Evolutionary conservation across 805 yeast genomes (phyloP).

Genomic region (Wickerhamomyces xylosicus): DNA sequence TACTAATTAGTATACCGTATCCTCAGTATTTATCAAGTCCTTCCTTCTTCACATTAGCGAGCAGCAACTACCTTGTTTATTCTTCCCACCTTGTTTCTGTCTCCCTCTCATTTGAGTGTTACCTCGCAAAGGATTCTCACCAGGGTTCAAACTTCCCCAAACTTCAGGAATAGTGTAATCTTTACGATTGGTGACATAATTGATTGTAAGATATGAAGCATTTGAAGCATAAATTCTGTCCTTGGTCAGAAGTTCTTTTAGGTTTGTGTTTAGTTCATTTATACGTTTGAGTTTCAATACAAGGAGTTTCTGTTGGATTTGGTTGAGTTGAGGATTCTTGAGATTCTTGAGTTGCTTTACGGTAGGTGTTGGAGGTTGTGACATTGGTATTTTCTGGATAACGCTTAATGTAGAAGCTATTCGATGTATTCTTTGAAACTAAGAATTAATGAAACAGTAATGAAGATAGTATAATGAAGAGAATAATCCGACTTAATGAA

Average conservation of each 20-base stretch:
- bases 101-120: conserved; percentile 3
- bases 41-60: background rate
- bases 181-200: conserved; percentile 23
- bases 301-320: conserved; percentile 33
- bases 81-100: background rate
- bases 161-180: conserved; percentile 30
- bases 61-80: conserved; percentile 21
- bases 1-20: too few relatives aligned
- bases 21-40: too few relatives aligned
- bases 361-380: background rate
- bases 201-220: conserved; percentile 39
- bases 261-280: conserved; percentile 41
- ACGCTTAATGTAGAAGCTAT: too few relatives aligned
- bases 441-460: too few relatives aligned
- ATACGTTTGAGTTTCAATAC: conserved; percentile 51
- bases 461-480: too few relatives aligned
- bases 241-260: conserved; percentile 38
- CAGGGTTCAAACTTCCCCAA: conserved; percentile 28
- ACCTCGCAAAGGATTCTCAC: conserved; percentile 27
- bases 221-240: conserved; percentile 58
- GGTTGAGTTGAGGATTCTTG: conserved; percentile 5
- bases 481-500: too few relatives aligned
- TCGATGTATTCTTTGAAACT: too few relatives aligned
- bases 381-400: too few relatives aligned
- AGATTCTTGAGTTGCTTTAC: conserved; percentile 6